Evolutionary conservation across 2,329 filamentous ascomycete genomes (phyloP), one percentile per base, ranked within the genome.

Genomic region (Neobulgaria alba): DNA sequence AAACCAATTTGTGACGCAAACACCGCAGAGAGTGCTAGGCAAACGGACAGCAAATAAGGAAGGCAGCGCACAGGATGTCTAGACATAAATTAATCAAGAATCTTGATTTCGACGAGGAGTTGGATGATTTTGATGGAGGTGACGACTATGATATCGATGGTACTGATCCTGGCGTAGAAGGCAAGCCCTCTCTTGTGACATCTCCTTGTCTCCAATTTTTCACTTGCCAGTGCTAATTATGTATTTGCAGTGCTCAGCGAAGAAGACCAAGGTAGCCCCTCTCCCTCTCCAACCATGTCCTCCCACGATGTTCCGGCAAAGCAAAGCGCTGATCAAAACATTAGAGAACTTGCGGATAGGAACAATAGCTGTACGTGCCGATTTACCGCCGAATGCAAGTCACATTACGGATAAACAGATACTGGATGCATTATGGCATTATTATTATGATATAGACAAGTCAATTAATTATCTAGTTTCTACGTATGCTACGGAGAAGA

Each of bases 381-480:
- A 73, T 7, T 67, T 95, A n/a, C 82, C 78, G 5, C 61, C 66
- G 8, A 69, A 73, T 70, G 26, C 65, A 18, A 51, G 47, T n/a
- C 33, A 61, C 57, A 66, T 74, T n/a, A 71, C 74, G 4, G 75
- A 82, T 45, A 67, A 69, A 29, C 82, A 95, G 57, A 90, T 95
- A 47, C 79, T 94, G 60, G 90, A 96, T 46, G 76, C 89, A 0
- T 64, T 98, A 12, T 96, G 88, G 87, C 79, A 98, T 63, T 95
- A 95, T 63, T 96, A 90, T 61, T 96, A 89, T 60, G 89, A 98
- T 55, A 71, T 95, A 20, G 82, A 79, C 42, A 95, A 95, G 63
- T 79, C 86, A 1, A 82, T 93, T 29, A 71, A 75, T 42, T 95
- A 93, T 57, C 64, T 98, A 43, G 75, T 79, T 48, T 83, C 79